Conservation (phyloP, 306 rosid species). For the Cicer chorassanicum region DNA sequence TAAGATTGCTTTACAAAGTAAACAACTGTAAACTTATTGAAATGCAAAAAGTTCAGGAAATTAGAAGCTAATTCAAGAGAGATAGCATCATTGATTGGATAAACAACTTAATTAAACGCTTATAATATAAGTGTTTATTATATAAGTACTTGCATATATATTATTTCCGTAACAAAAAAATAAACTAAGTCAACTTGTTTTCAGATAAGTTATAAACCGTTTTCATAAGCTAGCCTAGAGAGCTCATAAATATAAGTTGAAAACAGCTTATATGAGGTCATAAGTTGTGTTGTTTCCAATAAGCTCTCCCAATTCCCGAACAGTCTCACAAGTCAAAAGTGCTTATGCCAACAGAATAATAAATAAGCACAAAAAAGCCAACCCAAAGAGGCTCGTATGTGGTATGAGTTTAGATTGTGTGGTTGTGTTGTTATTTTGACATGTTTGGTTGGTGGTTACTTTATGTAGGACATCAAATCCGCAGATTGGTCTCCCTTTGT, state of each 20-base stretch:
- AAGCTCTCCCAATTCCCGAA: no score
- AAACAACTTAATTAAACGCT: no score
- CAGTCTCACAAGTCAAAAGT: no score
- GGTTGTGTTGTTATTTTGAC: neutral
- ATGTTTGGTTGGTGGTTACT: neutral
- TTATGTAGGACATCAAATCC: conserved; percentile 70
- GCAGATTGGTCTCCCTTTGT: conserved; percentile 86
- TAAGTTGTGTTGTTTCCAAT: no score
- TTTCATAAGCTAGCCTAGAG: no score
- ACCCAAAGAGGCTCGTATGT: neutral
- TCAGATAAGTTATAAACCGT: no score
- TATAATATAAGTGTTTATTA: neutral
- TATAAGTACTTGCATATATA: neutral
- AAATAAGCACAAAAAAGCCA: no score
- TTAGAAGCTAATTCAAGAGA: neutral
- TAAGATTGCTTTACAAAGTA: neutral
- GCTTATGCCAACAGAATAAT: no score
- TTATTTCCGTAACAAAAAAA: no score
- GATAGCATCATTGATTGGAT: neutral
- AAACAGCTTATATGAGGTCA: no score
- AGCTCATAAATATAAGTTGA: no score
- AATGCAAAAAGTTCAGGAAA: neutral
- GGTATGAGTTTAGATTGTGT: neutral
- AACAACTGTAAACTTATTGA: neutral
- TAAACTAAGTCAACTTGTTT: no score